Evolutionary conservation across 1,284 basidiomycete species (phyloP), one percentile per base, ranked within the genome.

Genomic region (Melampsora americana): DNA sequence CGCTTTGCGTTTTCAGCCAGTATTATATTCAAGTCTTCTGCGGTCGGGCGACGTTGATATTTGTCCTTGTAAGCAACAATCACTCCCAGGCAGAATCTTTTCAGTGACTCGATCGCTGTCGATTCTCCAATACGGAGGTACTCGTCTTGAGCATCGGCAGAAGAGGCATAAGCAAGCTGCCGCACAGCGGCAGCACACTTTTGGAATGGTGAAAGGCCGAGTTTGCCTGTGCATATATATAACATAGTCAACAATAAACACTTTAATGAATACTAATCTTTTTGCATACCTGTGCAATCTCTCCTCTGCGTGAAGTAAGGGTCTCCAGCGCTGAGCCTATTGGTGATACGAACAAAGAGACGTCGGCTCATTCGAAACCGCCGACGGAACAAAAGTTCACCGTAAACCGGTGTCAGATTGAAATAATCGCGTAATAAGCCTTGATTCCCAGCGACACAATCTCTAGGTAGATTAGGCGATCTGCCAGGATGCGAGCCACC

Each of bases 311-410:
- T 28, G 44, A 46, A 71, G 42, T 32, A 64, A 6, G 14, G 14
- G n/a, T 71, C n/a, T 2, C 59, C 16, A 30, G 79, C 66, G 50
- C 78, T 77, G 23, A 77, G 67, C 60, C 35, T 35, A 14, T 39
- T 20, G 1, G 32, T 23, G 30, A 68, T 56, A n/a, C 30, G 28
- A 20, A 66, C 53, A 53, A 77, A 67, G 23, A 56, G 60, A 30
- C 11, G 14, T 30, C 30, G 48, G 26, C 20, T 42, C 65, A 67
- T 65, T 66, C 30, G 28, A 64, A 65, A 73, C 23, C 39, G 60
- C 12, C 60, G 18, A 16, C 20, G 28, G 65, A 60, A 59, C 18
- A 60, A 64, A 23, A 16, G 6, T 20, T 61, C 32, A 23, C 1
- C 7, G 28, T 69, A 64, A 9, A 77, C 53, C 2, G 67, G 66